These are phyloP conservation scores for Taiozyma sp. DNA, from an alignment of 1,139 yeast species.

Conservation along the genomic window DNA sequence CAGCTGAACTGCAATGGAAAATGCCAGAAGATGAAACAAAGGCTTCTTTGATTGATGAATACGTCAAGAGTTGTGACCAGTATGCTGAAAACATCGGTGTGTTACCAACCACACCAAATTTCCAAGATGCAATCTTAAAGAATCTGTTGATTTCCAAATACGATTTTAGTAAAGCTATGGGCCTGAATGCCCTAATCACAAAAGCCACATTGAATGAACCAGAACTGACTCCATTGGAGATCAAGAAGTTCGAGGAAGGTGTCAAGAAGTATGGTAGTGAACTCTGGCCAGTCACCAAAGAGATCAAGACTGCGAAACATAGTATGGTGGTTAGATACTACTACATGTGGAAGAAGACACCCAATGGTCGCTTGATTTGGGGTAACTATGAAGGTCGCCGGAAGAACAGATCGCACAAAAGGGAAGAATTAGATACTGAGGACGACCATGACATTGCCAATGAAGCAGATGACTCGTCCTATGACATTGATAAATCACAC, in stretches of 20 bases:
- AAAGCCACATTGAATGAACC: slow-evolving; percentile 70
- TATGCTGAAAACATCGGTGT: slow-evolving; percentile 51
- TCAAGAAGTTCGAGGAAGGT: slow-evolving; percentile 68
- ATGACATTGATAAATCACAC: slow-evolving; percentile 26
- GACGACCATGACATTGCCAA: slow-evolving; percentile 26
- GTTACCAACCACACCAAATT: slow-evolving; percentile 61
- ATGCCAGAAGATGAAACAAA: slow-evolving; percentile 35
- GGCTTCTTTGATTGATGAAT: slow-evolving; percentile 42
- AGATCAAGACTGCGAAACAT: slow-evolving; percentile 64
- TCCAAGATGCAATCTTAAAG: slow-evolving; percentile 65
- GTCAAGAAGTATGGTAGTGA: slow-evolving; percentile 77
- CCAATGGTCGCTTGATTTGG: slow-evolving; percentile 74
- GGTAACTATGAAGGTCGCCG: slow-evolving; percentile 74
- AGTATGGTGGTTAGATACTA: slow-evolving; percentile 82
- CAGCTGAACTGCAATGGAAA: slow-evolving; percentile 70
- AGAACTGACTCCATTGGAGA: slow-evolving; percentile 59
- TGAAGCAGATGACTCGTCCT: slow-evolving; percentile 36
- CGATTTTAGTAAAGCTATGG: slow-evolving; percentile 41
- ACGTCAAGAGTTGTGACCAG: slow-evolving; percentile 49
- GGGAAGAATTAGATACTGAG: slow-evolving; percentile 29
- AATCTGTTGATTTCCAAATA: slow-evolving; percentile 50
- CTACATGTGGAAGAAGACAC: slow-evolving; percentile 88
- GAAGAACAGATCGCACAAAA: slow-evolving; percentile 36
- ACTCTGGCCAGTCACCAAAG: slow-evolving; percentile 64
- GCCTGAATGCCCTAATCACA: slow-evolving; percentile 38